Evolutionary conservation across 495 filamentous ascomycete genomes (phyloP).

Genomic region (Penicillium canariense): DNA sequence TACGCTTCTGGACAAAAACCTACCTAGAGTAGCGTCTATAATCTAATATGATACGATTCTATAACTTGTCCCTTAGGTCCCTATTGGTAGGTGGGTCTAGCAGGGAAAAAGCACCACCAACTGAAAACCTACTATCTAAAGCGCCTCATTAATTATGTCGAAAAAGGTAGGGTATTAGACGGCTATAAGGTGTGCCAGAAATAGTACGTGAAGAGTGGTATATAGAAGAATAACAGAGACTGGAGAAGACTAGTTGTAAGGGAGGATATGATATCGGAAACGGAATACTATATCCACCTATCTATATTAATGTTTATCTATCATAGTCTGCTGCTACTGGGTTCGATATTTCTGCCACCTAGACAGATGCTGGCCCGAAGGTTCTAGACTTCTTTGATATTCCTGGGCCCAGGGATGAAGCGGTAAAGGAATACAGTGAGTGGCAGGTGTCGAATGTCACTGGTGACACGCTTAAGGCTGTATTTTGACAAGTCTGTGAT

Average conservation of each 20-base stretch:
- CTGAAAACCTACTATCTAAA: conserved; percentile 24
- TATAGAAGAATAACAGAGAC: conserved; percentile 27
- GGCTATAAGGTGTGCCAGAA: conserved; percentile 26
- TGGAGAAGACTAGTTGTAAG: conserved; percentile 12
- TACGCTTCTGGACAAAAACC: too few relatives aligned
- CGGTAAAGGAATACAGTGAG: conserved; percentile 20
- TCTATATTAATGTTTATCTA: conserved; percentile 1
- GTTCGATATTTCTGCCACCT: too few relatives aligned
- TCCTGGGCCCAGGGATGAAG: conserved; percentile 18
- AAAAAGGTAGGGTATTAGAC: conserved; percentile 20
- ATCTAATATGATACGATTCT: conserved; percentile 23
- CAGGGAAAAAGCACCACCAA: conserved; percentile 28
- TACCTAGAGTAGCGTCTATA: too few relatives aligned
- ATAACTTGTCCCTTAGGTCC: conserved; percentile 17
- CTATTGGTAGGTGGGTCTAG: conserved; percentile 29
- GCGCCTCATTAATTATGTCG: conserved; percentile 20
- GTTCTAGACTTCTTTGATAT: background rate
- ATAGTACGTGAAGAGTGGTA: conserved; percentile 20
- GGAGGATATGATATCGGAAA: background rate
- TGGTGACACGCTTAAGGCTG: conserved; percentile 14
- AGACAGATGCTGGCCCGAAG: too few relatives aligned
- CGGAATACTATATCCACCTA: conserved; percentile 9
- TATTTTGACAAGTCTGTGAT: conserved; percentile 18
- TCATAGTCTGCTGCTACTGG: too few relatives aligned
- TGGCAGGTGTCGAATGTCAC: conserved; percentile 21